A percentile compares a stretch with the other conserved stretches of the same genome.
Conservation (phyloP, 2,329 filamentous ascomycete genomes). For the Decorospora gaudefroyi region DNA sequence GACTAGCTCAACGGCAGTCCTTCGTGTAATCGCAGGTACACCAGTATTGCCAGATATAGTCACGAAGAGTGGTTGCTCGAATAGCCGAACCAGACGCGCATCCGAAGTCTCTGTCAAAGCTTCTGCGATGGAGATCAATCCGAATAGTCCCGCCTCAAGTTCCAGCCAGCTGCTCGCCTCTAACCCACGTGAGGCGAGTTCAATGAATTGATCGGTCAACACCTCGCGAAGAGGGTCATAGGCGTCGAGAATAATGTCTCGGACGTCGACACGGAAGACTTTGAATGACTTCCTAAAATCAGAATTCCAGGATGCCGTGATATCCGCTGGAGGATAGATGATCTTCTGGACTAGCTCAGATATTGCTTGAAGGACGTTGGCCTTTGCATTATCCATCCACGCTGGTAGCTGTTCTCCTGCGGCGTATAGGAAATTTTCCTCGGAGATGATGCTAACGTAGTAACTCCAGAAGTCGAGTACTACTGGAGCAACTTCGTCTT, state of each 20-base stretch:
- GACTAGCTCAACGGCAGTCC: slow-evolving; percentile 71
- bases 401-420: slow-evolving; percentile 42
- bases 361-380: slow-evolving; percentile 66
- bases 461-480: slow-evolving; percentile 81
- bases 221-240: slow-evolving; percentile 60
- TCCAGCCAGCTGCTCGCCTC: slow-evolving; percentile 53
- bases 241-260: slow-evolving; percentile 73
- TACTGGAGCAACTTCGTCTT: slow-evolving; percentile 75
- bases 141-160: slow-evolving; percentile 61
- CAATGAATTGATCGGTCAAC: slow-evolving; percentile 55
- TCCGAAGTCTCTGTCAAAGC: slow-evolving; percentile 65
- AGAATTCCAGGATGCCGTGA: slow-evolving; percentile 69
- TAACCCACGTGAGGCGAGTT: slow-evolving; percentile 51
- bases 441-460: slow-evolving; percentile 69
- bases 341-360: slow-evolving; percentile 71
- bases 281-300: slow-evolving; percentile 69
- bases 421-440: slow-evolving; percentile 53
- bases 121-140: slow-evolving; percentile 69
- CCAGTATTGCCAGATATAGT: slow-evolving; percentile 52
- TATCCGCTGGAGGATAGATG: slow-evolving; percentile 64
- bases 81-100: slow-evolving; percentile 63
- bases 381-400: slow-evolving; percentile 65
- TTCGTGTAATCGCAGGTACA: slow-evolving; percentile 66
- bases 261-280: slow-evolving; percentile 77
- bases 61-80: slow-evolving; percentile 64